Base-by-base conservation (phyloP, 257 asterid genomes). In the Gynochthodes officinalis region DNA sequence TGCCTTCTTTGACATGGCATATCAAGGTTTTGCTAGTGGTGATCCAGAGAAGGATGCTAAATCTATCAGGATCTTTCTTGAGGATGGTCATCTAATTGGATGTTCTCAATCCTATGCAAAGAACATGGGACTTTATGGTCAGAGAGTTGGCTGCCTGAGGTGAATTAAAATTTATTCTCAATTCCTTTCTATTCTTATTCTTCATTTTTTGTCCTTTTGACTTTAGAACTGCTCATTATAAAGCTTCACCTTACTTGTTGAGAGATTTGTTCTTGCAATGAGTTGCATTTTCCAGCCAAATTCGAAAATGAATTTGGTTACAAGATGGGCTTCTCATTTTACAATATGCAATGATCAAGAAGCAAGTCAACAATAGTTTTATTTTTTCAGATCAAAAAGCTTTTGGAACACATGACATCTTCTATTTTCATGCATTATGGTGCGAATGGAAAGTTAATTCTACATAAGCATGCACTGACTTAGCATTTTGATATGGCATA, bases 1-100 rank as follows among this genome's bases (percentile, higher is more conserved):
- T 74, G 93, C 99, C 74, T 84, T 92, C 70, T 95, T 95, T 73
- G 99, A 95, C 84, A 95, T 95, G 99, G 99, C 99, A 67, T 95
- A 95, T 84, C 99, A 95, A 92, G 99, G 99, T 66, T 95, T 95
- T 87, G 98, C 99, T 11, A 95, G 97, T 44, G 99, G 98, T 71
- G 89, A 90, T 87, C 96, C 98, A 28, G 99, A 92, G 85, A 90
- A 87, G 69, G 99, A 95, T 86, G 98, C 98, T 27, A 89, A 78
- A 68, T 87, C 99, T 39, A 95, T 95, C 82, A 82, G 96, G 55
- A 95, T 95, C 76, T 95, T 95, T 76, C 92, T 95, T 2, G 97
- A 90, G 82, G 99, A 92, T 74, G 99, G 98, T 76, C 99, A 95
- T 78, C 73, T 79, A 71, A 92, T 95, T 76, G 99, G 97, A 74